Evolutionary conservation across 768 basidiomycete species (phyloP), one percentile per base, ranked within the genome.

Genomic region (Cystobasidium onofrii): DNA sequence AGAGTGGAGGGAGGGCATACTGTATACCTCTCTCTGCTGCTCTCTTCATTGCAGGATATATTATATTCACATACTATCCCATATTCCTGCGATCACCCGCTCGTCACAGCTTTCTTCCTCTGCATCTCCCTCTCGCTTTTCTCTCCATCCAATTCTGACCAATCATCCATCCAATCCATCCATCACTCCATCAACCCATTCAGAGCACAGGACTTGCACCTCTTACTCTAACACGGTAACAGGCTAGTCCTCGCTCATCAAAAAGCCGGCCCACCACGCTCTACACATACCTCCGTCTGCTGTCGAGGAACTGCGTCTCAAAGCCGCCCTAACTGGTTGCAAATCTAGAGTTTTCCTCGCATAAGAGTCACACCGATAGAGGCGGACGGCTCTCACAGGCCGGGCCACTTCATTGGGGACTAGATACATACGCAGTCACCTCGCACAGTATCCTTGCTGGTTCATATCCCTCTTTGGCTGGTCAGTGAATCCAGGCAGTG

Each of bases 231-330:
- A n/a, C n/a, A n/a, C n/a, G n/a, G n/a, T n/a, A n/a, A n/a, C n/a
- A n/a, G n/a, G n/a, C n/a, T n/a, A n/a, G n/a, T 3, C 12, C 46
- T 50, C 46, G 46, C 46, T 50, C 46, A 20, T 20, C 46, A 50
- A 18, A 31, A 43, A 63, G 23, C 63, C 15, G 33, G 25, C 17
- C 63, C 63, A 67, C 50, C 43, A 67, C 41, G 43, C 27, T 39
- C 23, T 67, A 33, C 65, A 29, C 29, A n/a, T 67, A 18, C 65
- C 44, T 67, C 25, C 41, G 65, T n/a, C 65, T 67, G 6, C 23
- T 67, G 29, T 46, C 65, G 23, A 25, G 29, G 29, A 29, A 67
- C 65, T 29, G 52, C 65, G 39, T 52, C 46, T 50, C 52, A 17
- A 44, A 41, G 65, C 65, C 65, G 27, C 65, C 65, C 65, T 67